Conservation (phyloP, 805 yeast species). For the Metschnikowia arizonensis region DNA sequence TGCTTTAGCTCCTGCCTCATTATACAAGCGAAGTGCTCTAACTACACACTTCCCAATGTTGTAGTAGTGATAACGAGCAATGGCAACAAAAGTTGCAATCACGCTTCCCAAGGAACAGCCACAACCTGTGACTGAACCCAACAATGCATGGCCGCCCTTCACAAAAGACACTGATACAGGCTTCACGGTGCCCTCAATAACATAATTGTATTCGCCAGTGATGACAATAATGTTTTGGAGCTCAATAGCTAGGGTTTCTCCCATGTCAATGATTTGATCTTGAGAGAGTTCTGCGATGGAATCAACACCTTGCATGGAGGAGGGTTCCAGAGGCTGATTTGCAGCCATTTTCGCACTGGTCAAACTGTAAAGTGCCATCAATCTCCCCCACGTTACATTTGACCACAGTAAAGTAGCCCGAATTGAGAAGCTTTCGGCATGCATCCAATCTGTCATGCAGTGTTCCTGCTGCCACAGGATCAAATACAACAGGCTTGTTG, state of each 20-base stretch:
- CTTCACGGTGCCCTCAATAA: constrained; percentile 15
- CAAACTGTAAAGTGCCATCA: constrained; percentile 46
- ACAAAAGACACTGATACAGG: constrained; percentile 21
- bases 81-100: constrained; percentile 53
- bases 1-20: constrained; percentile 58
- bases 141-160: constrained; percentile 55
- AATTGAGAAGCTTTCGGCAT: constrained; percentile 46
- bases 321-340: neutral
- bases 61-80: constrained; percentile 17
- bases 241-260: constrained; percentile 32
- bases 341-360: constrained; percentile 11
- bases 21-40: constrained; percentile 55
- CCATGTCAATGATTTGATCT: constrained; percentile 29
- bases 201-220: constrained; percentile 50
- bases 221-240: constrained; percentile 61
- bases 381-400: constrained; percentile 90
- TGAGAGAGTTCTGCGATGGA: constrained; percentile 21
- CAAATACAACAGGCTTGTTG: constrained; percentile 67
- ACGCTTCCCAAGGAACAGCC: constrained; percentile 81
- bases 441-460: constrained; percentile 51
- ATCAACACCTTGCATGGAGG: constrained; percentile 73
- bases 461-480: constrained; percentile 95
- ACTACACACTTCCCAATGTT: constrained; percentile 45
- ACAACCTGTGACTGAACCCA: constrained; percentile 73
- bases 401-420: constrained; percentile 60